Evolutionary conservation across 768 basidiomycete genomes (phyloP), one percentile per base, ranked within the genome.

Genomic region (Russula vinacea): DNA sequence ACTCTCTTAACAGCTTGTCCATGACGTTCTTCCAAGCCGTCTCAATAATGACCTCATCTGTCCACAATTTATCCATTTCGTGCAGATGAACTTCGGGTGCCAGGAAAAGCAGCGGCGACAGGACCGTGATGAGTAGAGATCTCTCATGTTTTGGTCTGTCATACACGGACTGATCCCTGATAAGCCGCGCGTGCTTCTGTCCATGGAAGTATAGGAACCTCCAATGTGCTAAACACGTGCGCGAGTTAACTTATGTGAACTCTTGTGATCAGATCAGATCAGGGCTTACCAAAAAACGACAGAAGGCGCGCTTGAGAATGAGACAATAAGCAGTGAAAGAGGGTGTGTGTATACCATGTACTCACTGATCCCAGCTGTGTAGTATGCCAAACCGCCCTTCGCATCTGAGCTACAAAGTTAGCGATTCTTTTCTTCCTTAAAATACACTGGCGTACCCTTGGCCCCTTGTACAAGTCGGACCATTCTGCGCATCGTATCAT

Each of bases 141-240:
- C 64, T 37, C 45, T 44, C 53, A 56, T 29, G 52, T 17, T 19
- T 17, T 14, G 52, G 24, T 17, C 16, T 35, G 32, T 42, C 5
- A 50, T 62, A 61, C 14, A 64, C 54, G 1, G 59, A 42, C 32
- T 65, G 26, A 13, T 44, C 22, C 33, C 39, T 54, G 40, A 55
- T 47, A 24, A 65, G 49, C 4, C 64, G 64, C 24, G 64, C 58
- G 16, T 52, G 24, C 19, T 8, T 42, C 47, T 65, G 64, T 22
- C 64, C 64, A 11, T 65, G 64, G 42, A 61, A 62, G 55, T 62
- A 56, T 37, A 65, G 33, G 33, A 65, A 65, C 10, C 58, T 60
- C 64, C 64, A 65, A 42, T 65, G 64, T 26, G 58, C 64, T 65
- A 9, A 9, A 40, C 17, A 42, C 6, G 44, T n/a, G 5, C 1